These are phyloP conservation scores for Ophiostoma quercus DNA, from an alignment of 2,329 filamentous ascomycete genomes.

Conservation along the genomic window DNA sequence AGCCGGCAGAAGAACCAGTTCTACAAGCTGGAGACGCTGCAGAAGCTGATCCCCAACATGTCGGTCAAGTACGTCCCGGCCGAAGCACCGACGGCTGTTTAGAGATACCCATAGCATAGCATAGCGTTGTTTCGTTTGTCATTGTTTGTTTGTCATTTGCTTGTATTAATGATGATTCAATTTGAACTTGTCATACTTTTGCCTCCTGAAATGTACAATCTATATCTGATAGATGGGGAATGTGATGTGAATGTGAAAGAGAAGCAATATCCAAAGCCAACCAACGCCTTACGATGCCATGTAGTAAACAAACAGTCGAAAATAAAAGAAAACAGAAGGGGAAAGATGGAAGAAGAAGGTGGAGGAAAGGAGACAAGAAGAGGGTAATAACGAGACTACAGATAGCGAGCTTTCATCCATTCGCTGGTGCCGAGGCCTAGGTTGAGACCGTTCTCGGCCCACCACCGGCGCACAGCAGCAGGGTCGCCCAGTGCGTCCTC, in stretches of 20 bases:
- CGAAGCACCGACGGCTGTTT: no score
- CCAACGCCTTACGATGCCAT: slow-evolving; percentile 11
- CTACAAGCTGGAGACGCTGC: slow-evolving; percentile 63
- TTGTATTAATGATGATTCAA: slow-evolving; percentile 6
- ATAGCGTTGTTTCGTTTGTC: background rate
- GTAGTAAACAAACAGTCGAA: background rate
- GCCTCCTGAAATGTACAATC: background rate
- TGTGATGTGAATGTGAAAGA: background rate
- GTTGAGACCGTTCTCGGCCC: slow-evolving; percentile 78
- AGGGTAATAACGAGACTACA: slow-evolving; percentile 41
- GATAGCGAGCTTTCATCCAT: slow-evolving; percentile 77
- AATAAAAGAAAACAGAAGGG: background rate
- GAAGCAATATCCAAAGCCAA: background rate
- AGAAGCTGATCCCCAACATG: slow-evolving; percentile 62
- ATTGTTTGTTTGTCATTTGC: no score
- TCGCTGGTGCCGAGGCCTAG: slow-evolving; percentile 76
- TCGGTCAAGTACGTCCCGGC: slow-evolving; percentile 32
- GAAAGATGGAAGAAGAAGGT: background rate
- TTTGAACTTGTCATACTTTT: slow-evolving; percentile 13
- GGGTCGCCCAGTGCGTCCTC: slow-evolving; percentile 75
- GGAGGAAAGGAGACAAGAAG: background rate
- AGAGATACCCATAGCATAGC: slow-evolving; percentile 1
- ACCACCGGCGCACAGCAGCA: slow-evolving; percentile 74
- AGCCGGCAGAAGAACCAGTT: slow-evolving; percentile 59
- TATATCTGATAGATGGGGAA: slow-evolving; percentile 1